Evolutionary conservation across 208 protist genomes (phyloP).

Genomic region (Trypanosoma platydactyli): DNA sequence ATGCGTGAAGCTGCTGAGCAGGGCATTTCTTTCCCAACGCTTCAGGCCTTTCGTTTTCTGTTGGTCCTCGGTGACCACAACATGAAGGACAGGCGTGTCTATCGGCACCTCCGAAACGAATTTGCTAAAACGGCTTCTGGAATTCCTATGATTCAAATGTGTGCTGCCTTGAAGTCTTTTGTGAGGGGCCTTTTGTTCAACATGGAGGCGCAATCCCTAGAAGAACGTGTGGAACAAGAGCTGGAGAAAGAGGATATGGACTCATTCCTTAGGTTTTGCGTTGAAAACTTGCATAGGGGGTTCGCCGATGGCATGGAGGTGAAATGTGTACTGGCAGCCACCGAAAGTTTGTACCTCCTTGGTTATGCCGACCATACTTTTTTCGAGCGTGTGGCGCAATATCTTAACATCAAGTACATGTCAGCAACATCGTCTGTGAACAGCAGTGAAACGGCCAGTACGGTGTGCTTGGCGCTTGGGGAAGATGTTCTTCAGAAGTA

Average conservation of each 20-base stretch:
- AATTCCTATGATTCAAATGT: constrained; percentile 79
- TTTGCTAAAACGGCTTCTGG: constrained; percentile 69
- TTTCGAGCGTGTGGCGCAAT: constrained; percentile 51
- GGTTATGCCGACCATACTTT: constrained; percentile 52
- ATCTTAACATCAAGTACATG: constrained; percentile 36
- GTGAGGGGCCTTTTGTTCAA: constrained; percentile 31
- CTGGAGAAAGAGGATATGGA: constrained; percentile 39
- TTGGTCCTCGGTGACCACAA: constrained; percentile 60
- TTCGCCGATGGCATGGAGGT: constrained; percentile 50
- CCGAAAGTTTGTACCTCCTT: constrained; percentile 46
- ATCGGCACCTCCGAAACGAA: constrained; percentile 59
- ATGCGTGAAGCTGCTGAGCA: constrained; percentile 61
- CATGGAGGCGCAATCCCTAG: constrained; percentile 19
- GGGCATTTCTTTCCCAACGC: constrained; percentile 50
- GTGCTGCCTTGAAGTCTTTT: constrained; percentile 71
- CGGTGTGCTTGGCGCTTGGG: constrained; percentile 47
- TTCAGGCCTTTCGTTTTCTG: constrained; percentile 80
- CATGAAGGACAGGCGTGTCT: constrained; percentile 42
- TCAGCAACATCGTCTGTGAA: constrained; percentile 28
- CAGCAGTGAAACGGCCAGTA: constrained; percentile 45
- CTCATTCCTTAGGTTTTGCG: constrained; percentile 48
- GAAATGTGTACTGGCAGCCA: constrained; percentile 45
- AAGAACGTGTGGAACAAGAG: constrained; percentile 27
- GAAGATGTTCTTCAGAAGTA: constrained; percentile 51
- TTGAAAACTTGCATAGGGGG: constrained; percentile 45